phyloP scores from a whole-genome alignment of 441 rosid genomes.

The Euphorbia schlechtendalii region DNA sequence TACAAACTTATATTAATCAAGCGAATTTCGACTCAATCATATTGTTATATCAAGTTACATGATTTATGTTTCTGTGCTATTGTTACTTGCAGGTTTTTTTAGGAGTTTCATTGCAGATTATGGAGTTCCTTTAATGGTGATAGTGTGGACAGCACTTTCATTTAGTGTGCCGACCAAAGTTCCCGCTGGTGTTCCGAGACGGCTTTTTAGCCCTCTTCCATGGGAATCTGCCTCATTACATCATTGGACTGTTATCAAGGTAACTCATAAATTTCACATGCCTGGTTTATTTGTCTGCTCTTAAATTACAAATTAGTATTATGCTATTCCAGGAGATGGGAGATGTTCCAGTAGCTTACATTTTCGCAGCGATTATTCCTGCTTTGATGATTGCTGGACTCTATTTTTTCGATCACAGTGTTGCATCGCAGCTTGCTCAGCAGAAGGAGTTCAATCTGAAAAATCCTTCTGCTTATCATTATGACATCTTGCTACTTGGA shows the following conservation, averaged over 20 bases:
- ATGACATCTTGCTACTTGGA: slow-evolving; percentile 43
- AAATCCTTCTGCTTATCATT: slow-evolving; percentile 52
- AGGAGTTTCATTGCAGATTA: slow-evolving; percentile 49
- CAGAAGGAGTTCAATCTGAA: slow-evolving; percentile 58
- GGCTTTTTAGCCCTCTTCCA: slow-evolving; percentile 45
- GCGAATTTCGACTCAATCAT: neutral
- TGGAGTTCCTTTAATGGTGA: slow-evolving; percentile 52
- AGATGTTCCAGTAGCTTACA: slow-evolving; percentile 33
- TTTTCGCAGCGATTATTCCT: slow-evolving; percentile 44
- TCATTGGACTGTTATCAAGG: slow-evolving; percentile 52
- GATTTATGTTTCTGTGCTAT: neutral
- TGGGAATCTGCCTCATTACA: slow-evolving; percentile 40
- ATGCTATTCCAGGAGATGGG: slow-evolving; percentile 43
- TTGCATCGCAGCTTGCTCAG: slow-evolving; percentile 55
- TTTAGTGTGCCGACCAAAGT: slow-evolving; percentile 32
- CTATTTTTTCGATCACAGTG: slow-evolving; percentile 56
- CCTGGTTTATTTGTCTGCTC: neutral
- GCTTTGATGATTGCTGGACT: slow-evolving; percentile 54
- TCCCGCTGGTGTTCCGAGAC: slow-evolving; percentile 48
- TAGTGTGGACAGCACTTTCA: slow-evolving; percentile 45
- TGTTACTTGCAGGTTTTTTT: slow-evolving; percentile 32
- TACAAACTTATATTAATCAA: slow-evolving; percentile 15
- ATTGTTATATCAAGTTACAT: neutral
- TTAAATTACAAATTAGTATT: neutral
- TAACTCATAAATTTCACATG: neutral